Percentiles rank a stretch among this genome's conserved stretches.
Conservation (phyloP, 2,329 filamentous ascomycete genomes). For the Colletotrichum siamense region DNA sequence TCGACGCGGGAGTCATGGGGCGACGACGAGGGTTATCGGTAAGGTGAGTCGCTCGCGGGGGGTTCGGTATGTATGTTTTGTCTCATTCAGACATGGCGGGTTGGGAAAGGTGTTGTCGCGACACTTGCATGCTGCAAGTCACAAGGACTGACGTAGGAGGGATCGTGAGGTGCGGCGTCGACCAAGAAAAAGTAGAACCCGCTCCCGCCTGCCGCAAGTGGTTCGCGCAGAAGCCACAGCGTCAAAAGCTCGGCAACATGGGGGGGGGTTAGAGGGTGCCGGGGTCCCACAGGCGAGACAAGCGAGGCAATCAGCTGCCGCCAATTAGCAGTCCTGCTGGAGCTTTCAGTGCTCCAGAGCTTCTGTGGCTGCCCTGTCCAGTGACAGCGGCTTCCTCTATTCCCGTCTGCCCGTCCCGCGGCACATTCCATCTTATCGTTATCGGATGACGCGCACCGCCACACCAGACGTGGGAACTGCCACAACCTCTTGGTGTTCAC, state of each 20-base stretch:
- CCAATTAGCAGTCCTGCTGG: constrained; percentile 17
- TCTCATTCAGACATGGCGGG: constrained; percentile 18
- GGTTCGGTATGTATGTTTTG: neutral
- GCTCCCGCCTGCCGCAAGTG: constrained; percentile 20
- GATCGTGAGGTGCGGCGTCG: constrained; percentile 16
- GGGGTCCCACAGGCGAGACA: constrained; percentile 13
- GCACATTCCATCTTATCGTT: constrained; percentile 12
- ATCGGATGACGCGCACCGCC: neutral
- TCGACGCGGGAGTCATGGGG: constrained; percentile 30
- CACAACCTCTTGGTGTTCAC: neutral
- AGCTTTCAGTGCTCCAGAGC: constrained; percentile 14
- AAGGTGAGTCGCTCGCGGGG: neutral
- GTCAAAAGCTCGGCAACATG: constrained; percentile 20
- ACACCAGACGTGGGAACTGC: neutral
- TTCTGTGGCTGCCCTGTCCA: neutral
- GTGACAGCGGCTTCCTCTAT: neutral
- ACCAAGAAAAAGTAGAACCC: constrained; percentile 21
- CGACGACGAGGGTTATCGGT: neutral
- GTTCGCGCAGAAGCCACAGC: constrained; percentile 22
- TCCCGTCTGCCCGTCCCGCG: constrained; percentile 3
- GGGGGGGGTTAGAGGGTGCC: neutral
- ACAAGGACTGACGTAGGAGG: constrained; percentile 22
- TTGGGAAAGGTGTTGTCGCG: constrained; percentile 9
- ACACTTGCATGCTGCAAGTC: constrained; percentile 21
- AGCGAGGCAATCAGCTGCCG: constrained; percentile 21